phyloP scores from a whole-genome alignment of 1,284 basidiomycete species.

The Tremellales sp. region DNA sequence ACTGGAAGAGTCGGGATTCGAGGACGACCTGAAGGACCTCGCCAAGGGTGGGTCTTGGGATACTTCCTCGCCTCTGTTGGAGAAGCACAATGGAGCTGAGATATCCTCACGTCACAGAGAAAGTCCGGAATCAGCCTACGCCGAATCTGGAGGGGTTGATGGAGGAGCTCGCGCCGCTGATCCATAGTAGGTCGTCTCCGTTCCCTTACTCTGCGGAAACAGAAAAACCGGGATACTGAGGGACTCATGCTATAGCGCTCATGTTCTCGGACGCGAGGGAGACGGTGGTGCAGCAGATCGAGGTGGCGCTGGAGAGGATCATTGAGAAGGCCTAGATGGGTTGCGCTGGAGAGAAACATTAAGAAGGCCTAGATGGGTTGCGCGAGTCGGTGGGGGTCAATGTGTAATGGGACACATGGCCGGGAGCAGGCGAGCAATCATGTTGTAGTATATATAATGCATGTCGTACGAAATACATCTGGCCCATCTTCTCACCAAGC shows the following conservation, averaged over 20 bases:
- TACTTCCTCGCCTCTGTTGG: too few species aligned
- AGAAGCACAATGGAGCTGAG: too few species aligned
- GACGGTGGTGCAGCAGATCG: conserved; percentile 39
- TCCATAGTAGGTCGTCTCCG: conserved; percentile 25
- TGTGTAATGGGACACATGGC: background rate
- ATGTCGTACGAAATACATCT: background rate
- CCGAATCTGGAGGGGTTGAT: conserved; percentile 35
- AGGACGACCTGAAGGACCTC: conserved; percentile 44
- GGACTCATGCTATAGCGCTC: too few species aligned
- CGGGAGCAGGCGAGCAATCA: background rate
- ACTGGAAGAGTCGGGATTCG: conserved; percentile 39
- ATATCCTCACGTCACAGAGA: conserved; percentile 20
- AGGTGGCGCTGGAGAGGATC: conserved; percentile 38
- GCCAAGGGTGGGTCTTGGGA: conserved; percentile 41
- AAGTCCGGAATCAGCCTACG: conserved; percentile 31
- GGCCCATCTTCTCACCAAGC: too few species aligned
- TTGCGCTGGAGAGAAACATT: conserved; percentile 35
- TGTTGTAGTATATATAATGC: background rate
- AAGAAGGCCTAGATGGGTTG: conserved; percentile 27
- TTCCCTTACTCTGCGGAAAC: too few species aligned
- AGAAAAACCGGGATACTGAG: too few species aligned
- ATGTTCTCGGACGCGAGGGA: too few species aligned
- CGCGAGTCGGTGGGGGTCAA: background rate
- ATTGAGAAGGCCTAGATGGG: conserved; percentile 33
- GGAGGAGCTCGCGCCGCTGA: conserved; percentile 29